Base-by-base conservation (phyloP, 345 rosid genomes). In the Corymbia maculata region DNA sequence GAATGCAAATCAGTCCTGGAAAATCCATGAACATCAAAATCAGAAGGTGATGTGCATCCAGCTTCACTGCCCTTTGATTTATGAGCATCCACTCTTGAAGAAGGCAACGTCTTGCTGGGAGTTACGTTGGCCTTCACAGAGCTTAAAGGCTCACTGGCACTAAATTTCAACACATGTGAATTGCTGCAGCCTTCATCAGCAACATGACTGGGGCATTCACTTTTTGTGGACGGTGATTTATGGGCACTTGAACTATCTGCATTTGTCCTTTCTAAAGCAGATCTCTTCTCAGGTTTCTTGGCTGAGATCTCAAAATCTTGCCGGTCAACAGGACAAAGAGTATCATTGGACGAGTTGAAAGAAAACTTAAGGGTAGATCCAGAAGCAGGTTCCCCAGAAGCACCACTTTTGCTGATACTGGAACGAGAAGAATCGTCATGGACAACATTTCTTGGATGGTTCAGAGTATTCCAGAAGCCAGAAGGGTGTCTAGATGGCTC, bases 401-500 rank as follows among this genome's bases (percentile, higher is more conserved):
- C 89, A 88, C 86, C 87, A 30, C 87, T 85, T 91, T 80, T 91
- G 89, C 51, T 88, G 85, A 92, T 82, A 87, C 89, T 88, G 85
- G 91, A 85, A n/a, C 19, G 28, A 57, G 90, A 79, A 86, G 93
- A 86, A 86, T 86, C 89, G 89, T 89, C 89, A 85, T 53, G 28
- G 52, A 53, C 87, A 86, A 64, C 89, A 90, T 86, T 90, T 87
- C 84, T 87, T 68, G 90, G 82, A 50, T 89, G 89, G 84, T 61
- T 87, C 64, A 94, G 86, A 80, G 92, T 90, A n/a, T 93, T 94
- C 99, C 98, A 94, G 90, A 95, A 95, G 90, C 91, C 94, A 90
- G 94, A 92, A 59, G 94, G 89, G 51, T 79, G 89, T 22, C 86
- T 86, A 87, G 88, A 55, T 64, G 87, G 87, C 47, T 89, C 89